These are phyloP conservation scores for Metarhizium album DNA, from an alignment of 2,329 filamentous ascomycete genomes.

Conservation along the genomic window DNA sequence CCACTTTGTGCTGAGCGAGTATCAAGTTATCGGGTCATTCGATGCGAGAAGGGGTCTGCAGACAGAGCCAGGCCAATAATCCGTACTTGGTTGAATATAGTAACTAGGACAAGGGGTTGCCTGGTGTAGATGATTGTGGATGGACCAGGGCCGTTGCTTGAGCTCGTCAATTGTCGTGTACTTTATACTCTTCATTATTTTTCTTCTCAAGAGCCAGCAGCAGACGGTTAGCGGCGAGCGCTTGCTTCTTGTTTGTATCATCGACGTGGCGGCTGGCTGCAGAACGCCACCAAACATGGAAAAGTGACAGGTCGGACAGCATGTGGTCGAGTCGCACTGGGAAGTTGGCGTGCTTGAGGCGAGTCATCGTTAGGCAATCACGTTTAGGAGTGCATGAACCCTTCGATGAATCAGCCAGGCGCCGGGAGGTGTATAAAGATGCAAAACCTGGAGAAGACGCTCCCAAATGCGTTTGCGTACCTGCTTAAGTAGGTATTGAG, in stretches of 20 bases:
- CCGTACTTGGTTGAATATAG: too few species aligned
- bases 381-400: background rate
- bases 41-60: too few species aligned
- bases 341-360: background rate
- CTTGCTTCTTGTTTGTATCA: background rate
- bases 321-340: background rate
- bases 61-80: too few species aligned
- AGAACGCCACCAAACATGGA: background rate
- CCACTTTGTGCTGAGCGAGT: background rate
- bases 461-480: too few species aligned
- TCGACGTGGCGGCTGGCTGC: background rate
- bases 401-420: too few species aligned
- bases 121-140: too few species aligned
- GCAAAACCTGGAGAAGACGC: background rate
- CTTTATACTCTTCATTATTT: too few species aligned
- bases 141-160: too few species aligned
- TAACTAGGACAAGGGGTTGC: too few species aligned
- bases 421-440: background rate
- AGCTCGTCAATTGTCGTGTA: too few species aligned
- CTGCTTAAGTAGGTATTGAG: too few species aligned
- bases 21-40: background rate
- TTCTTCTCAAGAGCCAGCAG: background rate
- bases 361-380: background rate
- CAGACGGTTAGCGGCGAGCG: too few species aligned
- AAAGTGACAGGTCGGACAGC: background rate